Conservation (phyloP, 192 early-diverging fungal species). For the Coemansia sp. region DNA sequence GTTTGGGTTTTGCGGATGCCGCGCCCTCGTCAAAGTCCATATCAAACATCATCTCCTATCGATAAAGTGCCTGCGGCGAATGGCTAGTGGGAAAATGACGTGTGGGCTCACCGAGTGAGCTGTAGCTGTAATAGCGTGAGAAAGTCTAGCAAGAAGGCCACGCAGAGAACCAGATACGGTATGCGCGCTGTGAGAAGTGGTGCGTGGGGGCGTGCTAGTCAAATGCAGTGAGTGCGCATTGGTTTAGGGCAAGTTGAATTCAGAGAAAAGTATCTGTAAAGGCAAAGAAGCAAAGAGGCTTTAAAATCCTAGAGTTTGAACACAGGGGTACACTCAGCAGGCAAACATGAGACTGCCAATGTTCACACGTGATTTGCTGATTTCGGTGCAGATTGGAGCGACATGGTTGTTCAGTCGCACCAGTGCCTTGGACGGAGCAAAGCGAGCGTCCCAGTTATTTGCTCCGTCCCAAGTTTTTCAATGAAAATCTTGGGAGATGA, state of each 20-base stretch:
- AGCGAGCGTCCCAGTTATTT: not conserved
- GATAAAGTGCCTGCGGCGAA: not conserved
- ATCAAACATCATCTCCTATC: constrained; percentile 42
- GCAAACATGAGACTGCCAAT: not conserved
- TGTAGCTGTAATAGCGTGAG: constrained; percentile 26
- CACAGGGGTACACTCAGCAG: too few relatives aligned
- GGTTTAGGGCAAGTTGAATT: not conserved
- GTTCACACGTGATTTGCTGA: not conserved
- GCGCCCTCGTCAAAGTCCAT: constrained; percentile 44
- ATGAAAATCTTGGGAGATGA: not conserved
- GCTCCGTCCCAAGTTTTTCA: not conserved
- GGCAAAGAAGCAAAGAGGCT: not conserved
- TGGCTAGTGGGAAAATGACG: not conserved
- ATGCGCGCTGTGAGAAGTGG: not conserved
- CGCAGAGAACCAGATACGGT: constrained; percentile 9
- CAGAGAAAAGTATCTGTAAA: not conserved
- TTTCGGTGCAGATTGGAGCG: not conserved
- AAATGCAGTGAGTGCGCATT: constrained; percentile 26
- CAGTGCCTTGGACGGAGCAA: not conserved
- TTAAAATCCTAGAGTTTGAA: not conserved
- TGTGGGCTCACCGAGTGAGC: constrained; percentile 15
- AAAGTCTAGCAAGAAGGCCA: constrained; percentile 21
- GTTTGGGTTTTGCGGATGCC: constrained; percentile 1
- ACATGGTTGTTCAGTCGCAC: too few relatives aligned
- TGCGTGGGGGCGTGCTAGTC: constrained; percentile 39